Base-by-base conservation (phyloP, 2,329 filamentous ascomycete genomes). In the Pochonia chlamydosporia region DNA sequence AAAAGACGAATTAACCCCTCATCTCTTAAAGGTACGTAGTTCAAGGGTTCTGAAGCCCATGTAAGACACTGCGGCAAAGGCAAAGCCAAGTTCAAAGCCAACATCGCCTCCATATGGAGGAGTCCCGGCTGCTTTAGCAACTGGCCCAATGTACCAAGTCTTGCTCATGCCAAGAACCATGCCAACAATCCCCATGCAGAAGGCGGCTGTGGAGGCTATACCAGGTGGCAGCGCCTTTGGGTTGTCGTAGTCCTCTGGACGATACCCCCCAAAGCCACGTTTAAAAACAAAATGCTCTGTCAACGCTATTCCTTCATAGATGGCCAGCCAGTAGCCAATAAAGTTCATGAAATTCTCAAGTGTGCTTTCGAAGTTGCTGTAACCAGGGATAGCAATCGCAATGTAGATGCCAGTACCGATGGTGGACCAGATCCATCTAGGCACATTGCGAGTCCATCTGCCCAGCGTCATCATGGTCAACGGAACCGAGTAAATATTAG, bases 311-410 rank as follows among this genome's bases (percentile, higher is more conserved):
- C 78, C 83, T 53, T 81, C 77, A 66, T 89, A 89, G 56, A 89
- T 86, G 41, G 84, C 80, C 2, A 89, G 73, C 84, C 85, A 89
- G 69, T 89, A 89, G 2, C 78, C 79, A 51, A 82, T 82, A 44
- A 83, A 61, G 51, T 79, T 65, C 80, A 89, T 85, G 66, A 89
- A 87, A 64, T 86, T 84, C 60, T 84, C 76, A 13, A 89, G 71
- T 3, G 85, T 75, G 6, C 63, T 60, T 53, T 82, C 78, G 61
- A 88, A 88, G 59, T 83, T 72, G 4, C 65, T 66, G 66, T 86
- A 87, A 2, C 82, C 85, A 0, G 84, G 82, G 44, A 89, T 84
- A 8, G 82, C 79, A 56, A 89, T 81, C 21, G 78, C 84, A 52
- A 86, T 76, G 62, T 85, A 87, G 21, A 81, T 72, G 26, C 73